These are phyloP conservation scores for Ustilago shanxiensis DNA, from an alignment of 1,284 basidiomycete species.

Conservation along the genomic window DNA sequence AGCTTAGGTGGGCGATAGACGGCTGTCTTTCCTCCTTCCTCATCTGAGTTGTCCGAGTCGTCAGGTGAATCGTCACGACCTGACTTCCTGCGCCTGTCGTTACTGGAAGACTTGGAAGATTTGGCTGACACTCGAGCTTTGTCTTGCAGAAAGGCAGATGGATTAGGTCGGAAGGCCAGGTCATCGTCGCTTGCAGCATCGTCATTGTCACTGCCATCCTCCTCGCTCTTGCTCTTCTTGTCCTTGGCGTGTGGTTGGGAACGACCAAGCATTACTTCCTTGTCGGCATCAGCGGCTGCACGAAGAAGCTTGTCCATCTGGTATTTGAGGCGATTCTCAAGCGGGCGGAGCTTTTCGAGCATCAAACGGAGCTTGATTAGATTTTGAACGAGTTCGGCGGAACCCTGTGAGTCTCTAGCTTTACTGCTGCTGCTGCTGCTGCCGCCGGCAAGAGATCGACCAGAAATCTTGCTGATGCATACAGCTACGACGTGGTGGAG, in stretches of 20 bases:
- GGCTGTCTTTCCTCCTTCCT: conserved; percentile 38
- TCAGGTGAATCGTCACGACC: conserved; percentile 65
- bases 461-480: conserved; percentile 51
- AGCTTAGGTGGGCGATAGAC: conserved; percentile 93
- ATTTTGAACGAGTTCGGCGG: conserved; percentile 47
- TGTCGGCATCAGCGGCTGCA: conserved; percentile 54
- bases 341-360: conserved; percentile 72
- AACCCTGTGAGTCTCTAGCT: conserved; percentile 8
- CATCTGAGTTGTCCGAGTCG: conserved; percentile 35
- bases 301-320: conserved; percentile 85
- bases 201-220: conserved; percentile 68
- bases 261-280: conserved; percentile 38
- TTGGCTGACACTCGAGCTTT: conserved; percentile 30
- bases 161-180: conserved; percentile 92
- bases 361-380: conserved; percentile 60
- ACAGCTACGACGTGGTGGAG: conserved; percentile 84
- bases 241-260: conserved; percentile 13
- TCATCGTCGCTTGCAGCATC: conserved; percentile 76
- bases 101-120: conserved; percentile 49
- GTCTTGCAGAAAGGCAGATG: conserved; percentile 70
- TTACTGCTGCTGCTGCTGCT: conserved; percentile 10
- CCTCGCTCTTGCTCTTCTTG: conserved; percentile 24
- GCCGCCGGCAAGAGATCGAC: conserved; percentile 43
- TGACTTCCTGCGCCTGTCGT: conserved; percentile 51
- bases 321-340: conserved; percentile 90